phyloP scores from a whole-genome alignment of 2,329 filamentous ascomycete species.

The Xylaria digitata region DNA sequence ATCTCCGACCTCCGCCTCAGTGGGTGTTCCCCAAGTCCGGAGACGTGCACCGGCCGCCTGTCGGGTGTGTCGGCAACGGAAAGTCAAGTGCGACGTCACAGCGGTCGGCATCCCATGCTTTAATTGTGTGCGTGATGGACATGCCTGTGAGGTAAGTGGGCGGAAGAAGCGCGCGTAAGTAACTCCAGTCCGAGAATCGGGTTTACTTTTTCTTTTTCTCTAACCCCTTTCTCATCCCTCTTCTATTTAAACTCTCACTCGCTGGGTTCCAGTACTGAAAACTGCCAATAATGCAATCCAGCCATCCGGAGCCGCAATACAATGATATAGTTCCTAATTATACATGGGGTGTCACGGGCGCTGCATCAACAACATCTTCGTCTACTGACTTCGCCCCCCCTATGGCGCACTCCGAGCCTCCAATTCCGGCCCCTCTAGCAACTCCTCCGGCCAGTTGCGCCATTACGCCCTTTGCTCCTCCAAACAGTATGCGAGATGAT shows the following conservation, averaged over 20 bases:
- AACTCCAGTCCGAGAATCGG: conserved; percentile 8
- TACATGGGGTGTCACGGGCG: conserved; percentile 6
- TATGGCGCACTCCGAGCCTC: conserved; percentile 21
- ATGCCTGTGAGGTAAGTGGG: conserved; percentile 46
- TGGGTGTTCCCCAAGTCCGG: conserved; percentile 24
- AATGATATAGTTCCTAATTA: background rate
- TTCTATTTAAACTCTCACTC: background rate
- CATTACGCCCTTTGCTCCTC: conserved; percentile 16
- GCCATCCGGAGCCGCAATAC: background rate
- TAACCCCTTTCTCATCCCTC: background rate
- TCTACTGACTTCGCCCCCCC: conserved; percentile 20
- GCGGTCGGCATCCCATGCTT: conserved; percentile 45
- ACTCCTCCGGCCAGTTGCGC: conserved; percentile 17
- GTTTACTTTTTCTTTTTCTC: background rate
- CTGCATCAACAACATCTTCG: conserved; percentile 25
- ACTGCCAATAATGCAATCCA: background rate
- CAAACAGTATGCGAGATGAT: conserved; percentile 7
- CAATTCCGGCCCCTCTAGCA: conserved; percentile 16
- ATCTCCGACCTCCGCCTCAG: conserved; percentile 24
- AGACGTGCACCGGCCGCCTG: conserved; percentile 33
- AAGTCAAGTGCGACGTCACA: conserved; percentile 45
- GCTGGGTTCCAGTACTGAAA: background rate
- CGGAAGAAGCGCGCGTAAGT: conserved; percentile 38
- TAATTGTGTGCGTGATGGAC: conserved; percentile 47
- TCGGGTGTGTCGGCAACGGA: conserved; percentile 39